A percentile compares a stretch with the other conserved stretches of the same genome.
Evolutionary conservation across 176 grass and related monocot genomes (phyloP).

Genomic region (Secale cereale): DNA sequence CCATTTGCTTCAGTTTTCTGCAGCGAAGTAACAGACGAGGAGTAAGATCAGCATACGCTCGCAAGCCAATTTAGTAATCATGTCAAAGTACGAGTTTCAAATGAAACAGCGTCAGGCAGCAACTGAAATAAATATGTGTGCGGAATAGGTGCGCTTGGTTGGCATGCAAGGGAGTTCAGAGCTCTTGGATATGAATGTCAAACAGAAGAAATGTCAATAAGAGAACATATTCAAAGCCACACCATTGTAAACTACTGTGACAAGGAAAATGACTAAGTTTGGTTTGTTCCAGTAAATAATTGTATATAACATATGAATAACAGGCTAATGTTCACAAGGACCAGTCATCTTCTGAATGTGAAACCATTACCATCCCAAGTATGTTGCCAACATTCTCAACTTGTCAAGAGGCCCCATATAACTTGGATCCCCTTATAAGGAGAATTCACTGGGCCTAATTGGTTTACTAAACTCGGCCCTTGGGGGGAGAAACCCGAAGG

Average conservation of each 20-base stretch:
- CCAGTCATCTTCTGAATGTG: background rate
- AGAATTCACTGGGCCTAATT: background rate
- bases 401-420: too few species aligned
- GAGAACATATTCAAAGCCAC: background rate
- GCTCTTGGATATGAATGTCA: background rate
- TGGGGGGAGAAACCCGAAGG: too few species aligned
- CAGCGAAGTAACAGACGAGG: background rate
- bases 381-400: background rate
- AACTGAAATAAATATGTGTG: background rate
- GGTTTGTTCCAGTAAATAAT: conserved; percentile 5
- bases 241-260: background rate
- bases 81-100: background rate
- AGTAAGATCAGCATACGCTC: conserved; percentile 17
- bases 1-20: conserved; percentile 41
- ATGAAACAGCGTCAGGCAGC: background rate
- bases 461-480: background rate
- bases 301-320: background rate
- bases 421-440: too few species aligned
- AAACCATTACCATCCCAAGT: background rate
- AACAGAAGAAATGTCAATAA: background rate
- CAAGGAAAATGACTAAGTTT: background rate
- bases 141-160: background rate
- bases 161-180: background rate
- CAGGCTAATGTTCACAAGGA: background rate
- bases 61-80: background rate